Evolutionary conservation across 2,329 filamentous ascomycete genomes (phyloP).

Genomic region (Curvularia eragrostidis): DNA sequence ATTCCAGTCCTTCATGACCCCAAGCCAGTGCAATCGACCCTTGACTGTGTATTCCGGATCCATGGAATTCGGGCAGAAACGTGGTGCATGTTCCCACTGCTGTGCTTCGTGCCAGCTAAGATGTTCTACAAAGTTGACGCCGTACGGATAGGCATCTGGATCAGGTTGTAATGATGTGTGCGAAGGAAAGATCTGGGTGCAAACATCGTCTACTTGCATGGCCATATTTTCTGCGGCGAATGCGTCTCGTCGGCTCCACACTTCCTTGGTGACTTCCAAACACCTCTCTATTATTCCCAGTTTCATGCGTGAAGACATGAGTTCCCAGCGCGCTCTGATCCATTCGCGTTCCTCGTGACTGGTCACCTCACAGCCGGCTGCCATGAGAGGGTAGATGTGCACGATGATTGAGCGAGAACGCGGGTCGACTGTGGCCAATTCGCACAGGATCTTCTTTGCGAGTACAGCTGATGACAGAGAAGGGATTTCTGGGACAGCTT

Average conservation of each 20-base stretch:
- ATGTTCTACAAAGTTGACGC: conserved; percentile 4
- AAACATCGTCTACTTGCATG: conserved; percentile 4
- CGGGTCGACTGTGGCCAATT: conserved; percentile 68
- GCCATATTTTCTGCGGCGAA: conserved; percentile 49
- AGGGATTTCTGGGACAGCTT: conserved; percentile 72
- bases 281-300: conserved; percentile 73
- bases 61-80: conserved; percentile 49
- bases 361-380: conserved; percentile 69
- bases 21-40: conserved; percentile 71
- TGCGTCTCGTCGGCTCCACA: conserved; percentile 69
- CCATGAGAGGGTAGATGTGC: conserved; percentile 73
- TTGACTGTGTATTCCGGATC: conserved; percentile 69
- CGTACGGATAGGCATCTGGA: conserved; percentile 29
- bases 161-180: conserved; percentile 31
- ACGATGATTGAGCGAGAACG: conserved; percentile 69
- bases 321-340: conserved; percentile 68
- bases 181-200: conserved; percentile 16
- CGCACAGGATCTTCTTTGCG: conserved; percentile 66
- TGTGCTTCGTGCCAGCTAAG: conserved; percentile 13
- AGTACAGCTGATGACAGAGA: conserved; percentile 64
- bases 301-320: conserved; percentile 67
- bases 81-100: background rate
- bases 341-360: conserved; percentile 67
- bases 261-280: conserved; percentile 68
- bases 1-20: conserved; percentile 74